Percentiles rank a stretch among this genome's conserved stretches.
Evolutionary conservation across 2,329 filamentous ascomycete species (phyloP).

Genomic region (Ceratocystis lukuohia): DNA sequence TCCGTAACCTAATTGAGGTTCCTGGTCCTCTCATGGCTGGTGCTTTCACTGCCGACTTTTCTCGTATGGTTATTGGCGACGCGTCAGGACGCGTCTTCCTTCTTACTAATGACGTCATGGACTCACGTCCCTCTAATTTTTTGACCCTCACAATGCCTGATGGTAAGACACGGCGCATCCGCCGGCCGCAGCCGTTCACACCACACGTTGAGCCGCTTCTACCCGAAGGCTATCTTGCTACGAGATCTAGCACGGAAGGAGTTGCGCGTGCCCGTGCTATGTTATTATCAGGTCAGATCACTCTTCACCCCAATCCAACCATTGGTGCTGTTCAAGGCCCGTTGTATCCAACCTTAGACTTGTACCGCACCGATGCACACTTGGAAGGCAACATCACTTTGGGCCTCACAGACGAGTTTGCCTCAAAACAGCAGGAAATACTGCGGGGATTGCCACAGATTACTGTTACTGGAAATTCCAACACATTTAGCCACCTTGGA

Average conservation of each 20-base stretch:
- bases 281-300: slow-evolving; percentile 32
- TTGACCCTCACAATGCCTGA: slow-evolving; percentile 28
- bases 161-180: slow-evolving; percentile 26
- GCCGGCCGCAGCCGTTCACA: slow-evolving; percentile 35
- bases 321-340: slow-evolving; percentile 45
- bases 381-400: slow-evolving; percentile 29
- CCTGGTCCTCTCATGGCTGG: slow-evolving; percentile 45
- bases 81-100: slow-evolving; percentile 47
- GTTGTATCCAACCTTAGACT: slow-evolving; percentile 33
- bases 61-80: slow-evolving; percentile 45
- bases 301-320: slow-evolving; percentile 32
- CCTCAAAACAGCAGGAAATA: slow-evolving; percentile 3
- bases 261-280: slow-evolving; percentile 25
- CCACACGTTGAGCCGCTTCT: slow-evolving; percentile 38
- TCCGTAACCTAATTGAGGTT: slow-evolving; percentile 41
- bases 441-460: not conserved
- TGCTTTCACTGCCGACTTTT: slow-evolving; percentile 43
- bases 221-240: slow-evolving; percentile 23
- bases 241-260: slow-evolving; percentile 20
- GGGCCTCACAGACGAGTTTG: not conserved
- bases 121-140: slow-evolving; percentile 28
- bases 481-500: not conserved
- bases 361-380: slow-evolving; percentile 39
- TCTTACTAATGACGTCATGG: slow-evolving; percentile 36
- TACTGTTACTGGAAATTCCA: not conserved